phyloP scores from a whole-genome alignment of 2,329 filamentous ascomycete species.

The Arthroderma sp. region DNA sequence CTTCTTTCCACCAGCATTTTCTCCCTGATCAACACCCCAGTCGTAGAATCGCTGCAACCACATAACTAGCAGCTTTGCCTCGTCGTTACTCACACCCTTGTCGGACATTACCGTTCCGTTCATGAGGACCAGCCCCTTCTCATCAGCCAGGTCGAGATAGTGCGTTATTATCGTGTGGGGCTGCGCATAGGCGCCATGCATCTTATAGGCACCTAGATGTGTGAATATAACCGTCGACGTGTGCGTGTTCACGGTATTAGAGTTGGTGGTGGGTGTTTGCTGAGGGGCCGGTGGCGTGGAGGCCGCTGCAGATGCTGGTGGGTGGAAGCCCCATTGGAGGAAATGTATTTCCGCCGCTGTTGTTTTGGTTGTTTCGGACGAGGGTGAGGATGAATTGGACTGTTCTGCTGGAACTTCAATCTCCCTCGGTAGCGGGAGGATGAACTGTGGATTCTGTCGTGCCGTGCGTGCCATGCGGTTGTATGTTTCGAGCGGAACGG shows the following conservation, averaged over 20 bases:
- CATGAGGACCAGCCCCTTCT: conserved; percentile 71
- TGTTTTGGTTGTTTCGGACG: conserved; percentile 40
- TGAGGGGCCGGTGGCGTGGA: conserved; percentile 13
- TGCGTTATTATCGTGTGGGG: conserved; percentile 93
- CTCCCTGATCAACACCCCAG: conserved; percentile 41
- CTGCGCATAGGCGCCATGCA: conserved; percentile 73
- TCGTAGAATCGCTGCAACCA: conserved; percentile 88
- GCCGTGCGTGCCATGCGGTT: conserved; percentile 57
- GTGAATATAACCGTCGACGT: conserved; percentile 80
- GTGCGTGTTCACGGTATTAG: conserved; percentile 35
- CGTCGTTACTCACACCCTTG: conserved; percentile 60
- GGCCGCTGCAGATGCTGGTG: conserved; percentile 35
- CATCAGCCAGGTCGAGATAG: conserved; percentile 63
- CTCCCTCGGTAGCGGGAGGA: conserved; percentile 60
- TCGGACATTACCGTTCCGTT: conserved; percentile 68
- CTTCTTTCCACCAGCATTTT: conserved; percentile 42
- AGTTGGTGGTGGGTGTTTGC: conserved; percentile 5
- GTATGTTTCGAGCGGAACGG: conserved; percentile 64
- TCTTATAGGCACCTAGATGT: conserved; percentile 82
- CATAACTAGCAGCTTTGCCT: conserved; percentile 83
- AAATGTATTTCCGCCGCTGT: conserved; percentile 75
- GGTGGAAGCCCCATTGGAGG: conserved; percentile 88
- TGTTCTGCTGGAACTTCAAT: conserved; percentile 18
- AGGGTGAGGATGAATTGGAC: conserved; percentile 12
- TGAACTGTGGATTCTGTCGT: conserved; percentile 68